Base-by-base conservation (phyloP, 371 early-diverging fungal species). In the Mucor plumbeus region DNA sequence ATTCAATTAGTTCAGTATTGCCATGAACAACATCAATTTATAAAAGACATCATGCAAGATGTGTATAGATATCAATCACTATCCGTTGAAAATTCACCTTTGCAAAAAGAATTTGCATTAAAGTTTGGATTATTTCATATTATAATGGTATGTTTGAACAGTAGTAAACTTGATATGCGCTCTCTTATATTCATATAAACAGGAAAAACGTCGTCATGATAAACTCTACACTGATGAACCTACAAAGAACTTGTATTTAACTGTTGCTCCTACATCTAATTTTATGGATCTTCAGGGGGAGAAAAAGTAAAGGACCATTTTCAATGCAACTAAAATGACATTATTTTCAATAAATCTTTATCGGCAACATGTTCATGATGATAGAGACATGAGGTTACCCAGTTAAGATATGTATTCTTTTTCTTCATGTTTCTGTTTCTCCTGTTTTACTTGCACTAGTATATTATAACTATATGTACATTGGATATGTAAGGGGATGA, bases 71-170 rank as follows among this genome's bases (percentile, higher is more conserved):
- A 43, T 19, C 71, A 64, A 35, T 40, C 67, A 5, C 38, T 69
- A 4, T 54, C 41, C 33, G 31, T 19, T 0, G 5, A 60, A 7
- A 53, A 55, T 3, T 26, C 61, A 3, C 8, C 47, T 4, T 9
- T 33, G 17, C 81, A 80, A 54, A 57, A 57, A n/a, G 68, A 75
- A 33, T 68, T 72, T 48, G 79, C 82, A 7, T 64, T 74, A 19
- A 65, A 67, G 9, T 82, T 73, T 63, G 78, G 78, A 4, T 11
- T 74, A 59, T 82, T 77, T 77, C 65, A 76, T 10, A 9, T 13
- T 21, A 53, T 70, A 26, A 57, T 67, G 74, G 81, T 77, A 77
- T 65, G 21, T 17, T 10, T 14, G 5, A 19, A 48, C 19, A 50
- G 0, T 21, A 26, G 31, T 21, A 53, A 26, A 6, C 13, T 53